Evolutionary conservation across 352 stramenopile genomes (phyloP).

Genomic region (Peronospora destructor): DNA sequence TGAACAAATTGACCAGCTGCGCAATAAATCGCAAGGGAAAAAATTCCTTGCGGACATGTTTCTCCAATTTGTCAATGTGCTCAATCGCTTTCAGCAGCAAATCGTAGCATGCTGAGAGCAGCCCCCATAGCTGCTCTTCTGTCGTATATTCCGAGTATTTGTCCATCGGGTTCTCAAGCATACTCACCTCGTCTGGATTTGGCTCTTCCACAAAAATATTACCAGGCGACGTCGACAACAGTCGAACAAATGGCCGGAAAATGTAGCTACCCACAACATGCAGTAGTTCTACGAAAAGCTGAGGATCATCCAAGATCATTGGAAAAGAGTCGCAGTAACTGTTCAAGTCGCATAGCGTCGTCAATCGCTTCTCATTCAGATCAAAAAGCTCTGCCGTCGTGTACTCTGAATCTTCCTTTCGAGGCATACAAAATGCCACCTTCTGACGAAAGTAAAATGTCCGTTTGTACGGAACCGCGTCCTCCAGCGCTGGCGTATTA

Average conservation of each 20-base stretch:
- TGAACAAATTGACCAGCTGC: slow-evolving; percentile 79
- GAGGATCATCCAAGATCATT: slow-evolving; percentile 72
- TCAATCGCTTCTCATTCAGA: slow-evolving; percentile 77
- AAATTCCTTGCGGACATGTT: slow-evolving; percentile 82
- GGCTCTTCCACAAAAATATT: slow-evolving; percentile 85
- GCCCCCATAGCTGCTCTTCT: slow-evolving; percentile 75
- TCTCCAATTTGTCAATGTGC: slow-evolving; percentile 86
- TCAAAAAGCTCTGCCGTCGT: slow-evolving; percentile 65
- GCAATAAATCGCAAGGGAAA: slow-evolving; percentile 75
- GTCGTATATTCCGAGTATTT: slow-evolving; percentile 81
- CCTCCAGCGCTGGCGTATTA: slow-evolving; percentile 70
- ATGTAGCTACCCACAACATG: slow-evolving; percentile 78
- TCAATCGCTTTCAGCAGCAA: slow-evolving; percentile 80
- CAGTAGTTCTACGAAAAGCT: slow-evolving; percentile 75
- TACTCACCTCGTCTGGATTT: slow-evolving; percentile 43
- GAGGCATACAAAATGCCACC: slow-evolving; percentile 69
- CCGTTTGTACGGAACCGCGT: slow-evolving; percentile 75
- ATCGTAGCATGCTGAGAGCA: slow-evolving; percentile 77
- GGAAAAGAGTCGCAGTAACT: slow-evolving; percentile 81
- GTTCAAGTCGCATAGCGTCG: slow-evolving; percentile 78
- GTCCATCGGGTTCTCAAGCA: slow-evolving; percentile 68
- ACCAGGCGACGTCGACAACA: slow-evolving; percentile 44
- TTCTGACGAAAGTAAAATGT: slow-evolving; percentile 84
- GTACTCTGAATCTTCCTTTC: slow-evolving; percentile 43
- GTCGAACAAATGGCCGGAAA: slow-evolving; percentile 63